Base-by-base conservation (phyloP, 306 rosid genomes). In the Rosa rugosa region DNA sequence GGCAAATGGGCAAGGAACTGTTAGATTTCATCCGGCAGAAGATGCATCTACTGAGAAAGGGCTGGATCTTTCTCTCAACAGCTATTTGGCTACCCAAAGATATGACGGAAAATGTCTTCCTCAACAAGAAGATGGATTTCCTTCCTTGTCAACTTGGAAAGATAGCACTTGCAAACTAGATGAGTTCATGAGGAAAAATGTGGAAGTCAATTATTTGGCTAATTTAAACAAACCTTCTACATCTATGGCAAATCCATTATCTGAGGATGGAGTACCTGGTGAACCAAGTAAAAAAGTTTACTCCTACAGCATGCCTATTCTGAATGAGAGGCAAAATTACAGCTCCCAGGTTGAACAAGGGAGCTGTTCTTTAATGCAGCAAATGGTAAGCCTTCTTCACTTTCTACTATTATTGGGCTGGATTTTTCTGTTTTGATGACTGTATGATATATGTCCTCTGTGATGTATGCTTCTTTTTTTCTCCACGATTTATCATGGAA, bases 11-110 rank as follows among this genome's bases (percentile, higher is more conserved):
- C 73, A 86, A 67, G 73, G 76, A 18, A 65, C 79, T 20, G 62
- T 75, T 82, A 82, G 90, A 50, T 51, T 88, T 85, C 84, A 84
- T 75, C 74, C 75, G 17, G 82, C 60, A 72, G 89, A 84, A 72
- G 88, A 88, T 81, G 71, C 76, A 76, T 51, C 80, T 54, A 60
- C 79, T 67, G 87, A 80, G 63, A 86, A 87, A 70, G 91, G 90
- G 69, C 81, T 82, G 81, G 87, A 83, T 80, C 91, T 87, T 91
- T 91, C 98, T 79, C 84, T 90, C 41, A 86, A 90, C 67, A 87
- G 82, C 87, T 82, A 66, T 80, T 65, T 81, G 82, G 82, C 83
- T 65, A 64, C 82, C 64, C 78, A 84, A 54, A 88, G 81, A 84
- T 89, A 72, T 85, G 88, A 78, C 88, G 77, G 69, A 69, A 88